phyloP scores from a whole-genome alignment of 805 yeast genomes.

The Teunomyces aglyptinius region DNA sequence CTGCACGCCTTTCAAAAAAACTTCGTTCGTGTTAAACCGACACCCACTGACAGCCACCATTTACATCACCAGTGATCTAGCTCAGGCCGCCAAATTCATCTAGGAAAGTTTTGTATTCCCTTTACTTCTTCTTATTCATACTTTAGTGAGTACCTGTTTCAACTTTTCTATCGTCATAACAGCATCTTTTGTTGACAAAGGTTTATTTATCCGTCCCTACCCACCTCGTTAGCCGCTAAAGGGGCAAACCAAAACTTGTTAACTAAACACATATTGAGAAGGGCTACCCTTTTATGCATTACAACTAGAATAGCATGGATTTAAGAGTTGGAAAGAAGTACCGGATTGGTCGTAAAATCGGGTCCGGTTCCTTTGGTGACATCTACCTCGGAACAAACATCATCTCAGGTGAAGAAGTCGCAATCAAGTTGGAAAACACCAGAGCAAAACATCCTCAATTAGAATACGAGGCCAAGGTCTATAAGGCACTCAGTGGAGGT shows the following conservation, averaged over 20 bases:
- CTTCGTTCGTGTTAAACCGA: constrained; percentile 1
- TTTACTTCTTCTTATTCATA: background rate
- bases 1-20: constrained; percentile 5
- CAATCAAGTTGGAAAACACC: constrained; percentile 87
- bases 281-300: constrained; percentile 1
- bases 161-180: background rate
- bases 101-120: background rate
- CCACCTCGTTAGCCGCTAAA: constrained; percentile 1
- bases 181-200: too few species aligned
- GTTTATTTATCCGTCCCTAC: background rate
- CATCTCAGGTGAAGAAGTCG: constrained; percentile 96
- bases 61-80: background rate
- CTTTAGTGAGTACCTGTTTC: background rate
- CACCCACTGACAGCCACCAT: background rate
- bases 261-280: background rate
- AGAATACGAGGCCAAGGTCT: constrained; percentile 95
- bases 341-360: constrained; percentile 91
- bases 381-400: constrained; percentile 91
- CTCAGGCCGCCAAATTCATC: background rate
- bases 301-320: constrained; percentile 38
- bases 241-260: background rate
- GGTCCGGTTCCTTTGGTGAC: constrained; percentile 97
- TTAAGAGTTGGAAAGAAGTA: constrained; percentile 91
- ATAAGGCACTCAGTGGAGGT: constrained; percentile 92
- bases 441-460: constrained; percentile 95